Conservation (phyloP, 1,284 basidiomycete species). For the Rhodotorula sp. region DNA sequence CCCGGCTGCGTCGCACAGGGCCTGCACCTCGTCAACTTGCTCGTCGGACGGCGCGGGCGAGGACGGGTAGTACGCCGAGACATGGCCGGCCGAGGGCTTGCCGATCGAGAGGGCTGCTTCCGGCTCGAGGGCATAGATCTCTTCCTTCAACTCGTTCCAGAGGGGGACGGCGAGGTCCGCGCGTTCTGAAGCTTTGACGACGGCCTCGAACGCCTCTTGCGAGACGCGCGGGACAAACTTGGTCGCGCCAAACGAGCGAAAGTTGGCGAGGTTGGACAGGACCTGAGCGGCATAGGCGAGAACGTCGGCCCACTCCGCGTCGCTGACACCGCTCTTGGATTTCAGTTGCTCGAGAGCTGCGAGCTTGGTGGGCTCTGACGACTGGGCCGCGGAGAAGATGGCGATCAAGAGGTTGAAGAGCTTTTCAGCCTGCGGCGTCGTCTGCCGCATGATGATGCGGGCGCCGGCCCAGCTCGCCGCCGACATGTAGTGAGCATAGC, state of each 20-base stretch:
- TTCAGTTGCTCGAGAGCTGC: slow-evolving; percentile 60
- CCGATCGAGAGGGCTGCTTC: slow-evolving; percentile 69
- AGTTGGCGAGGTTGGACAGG: slow-evolving; percentile 58
- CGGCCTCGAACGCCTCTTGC: slow-evolving; percentile 61
- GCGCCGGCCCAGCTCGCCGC: slow-evolving; percentile 65
- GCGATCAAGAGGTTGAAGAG: slow-evolving; percentile 39
- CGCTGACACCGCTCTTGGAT: slow-evolving; percentile 53
- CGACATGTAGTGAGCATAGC: slow-evolving; percentile 33
- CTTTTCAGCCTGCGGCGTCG: slow-evolving; percentile 54
- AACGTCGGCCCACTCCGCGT: slow-evolving; percentile 65
- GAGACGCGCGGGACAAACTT: slow-evolving; percentile 73
- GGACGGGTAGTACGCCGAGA: slow-evolving; percentile 78
- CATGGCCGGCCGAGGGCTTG: slow-evolving; percentile 68
- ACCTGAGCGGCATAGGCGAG: slow-evolving; percentile 71
- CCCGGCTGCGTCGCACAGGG: slow-evolving; percentile 66
- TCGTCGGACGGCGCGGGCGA: slow-evolving; percentile 62
- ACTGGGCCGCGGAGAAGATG: slow-evolving; percentile 20
- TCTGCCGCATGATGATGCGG: slow-evolving; percentile 75
- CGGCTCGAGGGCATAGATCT: slow-evolving; percentile 67
- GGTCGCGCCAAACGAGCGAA: slow-evolving; percentile 66
- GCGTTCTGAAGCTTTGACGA: slow-evolving; percentile 63
- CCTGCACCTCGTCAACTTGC: slow-evolving; percentile 70
- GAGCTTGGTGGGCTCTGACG: slow-evolving; percentile 46
- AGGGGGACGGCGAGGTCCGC: slow-evolving; percentile 58
- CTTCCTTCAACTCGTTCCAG: slow-evolving; percentile 68